Evolutionary conservation across 257 asterid genomes (phyloP).

Genomic region (Solanum okadae): DNA sequence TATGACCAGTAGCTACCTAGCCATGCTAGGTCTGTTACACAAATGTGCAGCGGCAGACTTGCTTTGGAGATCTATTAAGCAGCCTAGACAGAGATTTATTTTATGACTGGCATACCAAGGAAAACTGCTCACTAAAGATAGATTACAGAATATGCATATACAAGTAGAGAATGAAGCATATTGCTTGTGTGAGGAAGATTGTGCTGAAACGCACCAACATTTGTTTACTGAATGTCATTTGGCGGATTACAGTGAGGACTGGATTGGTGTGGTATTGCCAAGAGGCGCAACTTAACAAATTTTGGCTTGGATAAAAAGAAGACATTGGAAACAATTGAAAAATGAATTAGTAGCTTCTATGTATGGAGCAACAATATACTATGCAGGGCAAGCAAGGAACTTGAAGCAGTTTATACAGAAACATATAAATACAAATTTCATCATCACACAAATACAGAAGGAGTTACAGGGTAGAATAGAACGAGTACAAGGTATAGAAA

Average conservation of each 20-base stretch:
- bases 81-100: not conserved
- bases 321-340: not conserved
- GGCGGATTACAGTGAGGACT: not conserved
- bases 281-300: not conserved
- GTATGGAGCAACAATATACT: not conserved
- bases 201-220: not conserved
- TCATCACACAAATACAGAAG: not conserved
- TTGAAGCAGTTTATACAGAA: not conserved
- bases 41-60: not conserved
- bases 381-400: not conserved
- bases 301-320: not conserved
- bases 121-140: too few species aligned
- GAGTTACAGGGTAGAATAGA: not conserved
- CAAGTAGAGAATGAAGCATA: too few species aligned
- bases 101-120: not conserved
- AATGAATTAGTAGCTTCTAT: not conserved
- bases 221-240: not conserved
- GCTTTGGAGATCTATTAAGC: not conserved
- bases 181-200: not conserved
- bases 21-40: not conserved
- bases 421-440: not conserved
- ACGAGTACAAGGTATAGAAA: not conserved
- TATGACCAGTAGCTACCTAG: not conserved
- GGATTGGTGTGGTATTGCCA: not conserved
- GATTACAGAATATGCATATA: too few species aligned